These are phyloP conservation scores for Phytophthora kernoviae DNA, from an alignment of 352 stramenopile genomes.

Conservation along the genomic window DNA sequence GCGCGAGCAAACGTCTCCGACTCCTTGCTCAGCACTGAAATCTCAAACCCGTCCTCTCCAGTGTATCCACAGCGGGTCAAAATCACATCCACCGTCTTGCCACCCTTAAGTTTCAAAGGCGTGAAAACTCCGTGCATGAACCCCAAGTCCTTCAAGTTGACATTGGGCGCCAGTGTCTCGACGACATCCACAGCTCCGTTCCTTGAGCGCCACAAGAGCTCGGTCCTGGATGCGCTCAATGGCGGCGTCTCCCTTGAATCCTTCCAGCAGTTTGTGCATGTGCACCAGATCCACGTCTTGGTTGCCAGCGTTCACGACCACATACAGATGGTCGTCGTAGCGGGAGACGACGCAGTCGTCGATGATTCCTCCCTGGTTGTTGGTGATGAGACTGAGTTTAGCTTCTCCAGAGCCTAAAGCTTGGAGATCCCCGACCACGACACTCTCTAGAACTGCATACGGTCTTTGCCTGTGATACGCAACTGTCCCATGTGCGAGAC, in stretches of 20 bases:
- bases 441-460: slow-evolving; percentile 95
- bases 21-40: slow-evolving; percentile 86
- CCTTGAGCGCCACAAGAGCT: slow-evolving; percentile 97
- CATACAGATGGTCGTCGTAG: slow-evolving; percentile 92
- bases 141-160: slow-evolving; percentile 92
- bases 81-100: slow-evolving; percentile 80
- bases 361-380: slow-evolving; percentile 96
- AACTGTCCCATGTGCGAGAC: slow-evolving; percentile 99
- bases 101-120: slow-evolving; percentile 53
- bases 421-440: slow-evolving; percentile 96
- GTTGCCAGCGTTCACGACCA: slow-evolving; percentile 98
- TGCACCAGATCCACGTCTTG: slow-evolving; percentile 96
- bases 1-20: slow-evolving; percentile 58
- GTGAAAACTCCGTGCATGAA: slow-evolving; percentile 97
- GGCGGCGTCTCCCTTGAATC: slow-evolving; percentile 91
- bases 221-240: slow-evolving; percentile 95
- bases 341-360: slow-evolving; percentile 98
- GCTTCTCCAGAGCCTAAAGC: slow-evolving; percentile 86
- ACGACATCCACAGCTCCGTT: slow-evolving; percentile 89
- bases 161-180: slow-evolving; percentile 76
- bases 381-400: slow-evolving; percentile 96
- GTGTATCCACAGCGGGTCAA: slow-evolving; percentile 98
- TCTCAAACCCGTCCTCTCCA: slow-evolving; percentile 99
- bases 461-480: slow-evolving; percentile 93
- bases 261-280: slow-evolving; percentile 87